Base-by-base conservation (phyloP, 1,284 basidiomycete genomes). In the Leccinum discolor region DNA sequence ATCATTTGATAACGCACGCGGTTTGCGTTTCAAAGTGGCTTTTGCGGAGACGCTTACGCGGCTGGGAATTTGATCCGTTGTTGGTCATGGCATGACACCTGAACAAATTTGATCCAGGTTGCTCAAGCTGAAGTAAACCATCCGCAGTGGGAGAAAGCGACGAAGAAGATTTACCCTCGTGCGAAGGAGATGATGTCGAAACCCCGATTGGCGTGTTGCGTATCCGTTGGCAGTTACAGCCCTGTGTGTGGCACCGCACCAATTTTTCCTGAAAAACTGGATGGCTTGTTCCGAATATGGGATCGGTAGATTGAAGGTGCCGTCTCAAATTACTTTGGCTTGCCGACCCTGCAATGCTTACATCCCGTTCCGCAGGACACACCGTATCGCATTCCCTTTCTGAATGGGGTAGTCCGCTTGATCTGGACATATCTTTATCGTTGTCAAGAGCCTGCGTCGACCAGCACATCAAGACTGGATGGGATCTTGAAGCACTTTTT, bases 121-220 rank as follows among this genome's bases (percentile, higher is more conserved):
- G 96, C 95, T 0, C 95, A 97, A 76, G 96, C 95, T 1, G 96
- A 99, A 80, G 94, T 97, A 60, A 98, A 98, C 73, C 93, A 98
- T 76, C 96, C 96, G 0, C 85, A 92, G 64, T 99, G 96, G 96
- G 91, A 90, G 2, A 95, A 94, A 75, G 95, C 95, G 0, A 91
- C 98, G 59, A 91, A 95, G 69, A 81, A 88, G 6, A 93, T 99
- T 54, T 90, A 91, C 73, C 91, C 92, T 1, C 91, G 93, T 71
- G 94, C 95, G 5, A 84, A 86, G 64, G 91, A 92, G 63, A 96
- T 98, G 93, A 88, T 91, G 75, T 80, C 84, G 47, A 98, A 98
- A 76, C 93, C 93, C 8, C 88, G 95, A 38, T 77, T 98, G 96
- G 95, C 83, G 84, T 60, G 87, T 89, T 0, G 95, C 95, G 1